A percentile compares a stretch with the other conserved stretches of the same genome.
Conservation (phyloP, 2,329 filamentous ascomycete genomes). For the Cytospora piceae region DNA sequence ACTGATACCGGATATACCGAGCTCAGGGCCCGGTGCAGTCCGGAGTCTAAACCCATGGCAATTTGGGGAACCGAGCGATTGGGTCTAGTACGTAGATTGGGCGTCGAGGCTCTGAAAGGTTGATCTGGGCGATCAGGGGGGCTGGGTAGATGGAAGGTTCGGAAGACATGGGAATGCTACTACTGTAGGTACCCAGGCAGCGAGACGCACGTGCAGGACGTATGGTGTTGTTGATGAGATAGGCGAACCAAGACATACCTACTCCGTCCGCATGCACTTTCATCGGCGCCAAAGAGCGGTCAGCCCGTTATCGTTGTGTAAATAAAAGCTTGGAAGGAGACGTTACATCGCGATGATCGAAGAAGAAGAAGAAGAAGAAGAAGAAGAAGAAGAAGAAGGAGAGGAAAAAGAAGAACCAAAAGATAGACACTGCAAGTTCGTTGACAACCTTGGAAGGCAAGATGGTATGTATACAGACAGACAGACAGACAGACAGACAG, state of each 20-base stretch:
- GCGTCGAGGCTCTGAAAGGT: neutral
- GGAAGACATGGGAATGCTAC: too few relatives aligned
- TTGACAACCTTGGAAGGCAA: neutral
- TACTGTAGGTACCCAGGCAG: too few relatives aligned
- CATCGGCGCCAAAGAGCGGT: slow-evolving; percentile 2
- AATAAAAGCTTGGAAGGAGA: neutral
- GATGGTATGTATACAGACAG: neutral
- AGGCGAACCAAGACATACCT: neutral
- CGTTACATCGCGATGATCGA: neutral
- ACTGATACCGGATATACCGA: neutral
- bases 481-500: neutral
- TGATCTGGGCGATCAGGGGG: neutral
- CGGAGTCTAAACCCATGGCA: neutral
- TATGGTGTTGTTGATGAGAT: neutral
- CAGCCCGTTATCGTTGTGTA: neutral
- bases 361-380: neutral
- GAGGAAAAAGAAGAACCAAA: neutral
- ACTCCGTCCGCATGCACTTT: neutral
- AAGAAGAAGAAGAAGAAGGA: neutral
- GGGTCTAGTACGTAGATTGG: neutral
- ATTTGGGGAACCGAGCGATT: slow-evolving; percentile 1
- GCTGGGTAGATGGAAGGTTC: neutral
- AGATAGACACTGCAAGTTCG: neutral
- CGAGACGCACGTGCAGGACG: too few relatives aligned
- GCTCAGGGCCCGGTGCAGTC: neutral